Evolutionary conservation across 2,329 filamentous ascomycete species (phyloP).

Genomic region (Clonostachys byssicola): DNA sequence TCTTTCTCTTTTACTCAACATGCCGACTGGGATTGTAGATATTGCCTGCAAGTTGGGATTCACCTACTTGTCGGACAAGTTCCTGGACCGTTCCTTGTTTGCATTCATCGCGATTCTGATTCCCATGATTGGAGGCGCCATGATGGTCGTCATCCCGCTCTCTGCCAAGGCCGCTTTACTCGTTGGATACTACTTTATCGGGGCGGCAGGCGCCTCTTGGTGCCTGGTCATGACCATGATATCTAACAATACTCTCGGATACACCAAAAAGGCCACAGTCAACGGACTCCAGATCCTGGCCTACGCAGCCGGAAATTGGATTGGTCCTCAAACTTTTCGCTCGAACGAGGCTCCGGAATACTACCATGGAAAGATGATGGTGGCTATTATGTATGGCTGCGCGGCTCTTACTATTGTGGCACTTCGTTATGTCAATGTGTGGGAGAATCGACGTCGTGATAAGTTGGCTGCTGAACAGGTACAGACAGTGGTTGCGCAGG

Average conservation of each 20-base stretch:
- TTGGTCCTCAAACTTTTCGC: slow-evolving; percentile 16
- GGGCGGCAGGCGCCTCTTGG: slow-evolving; percentile 14
- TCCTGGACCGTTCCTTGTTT: slow-evolving; percentile 13
- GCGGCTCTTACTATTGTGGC: slow-evolving; percentile 6
- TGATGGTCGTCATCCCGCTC: slow-evolving; percentile 16
- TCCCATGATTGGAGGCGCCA: slow-evolving; percentile 15
- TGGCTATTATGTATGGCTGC: slow-evolving; percentile 13
- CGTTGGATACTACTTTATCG: slow-evolving; percentile 14
- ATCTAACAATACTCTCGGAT: slow-evolving; percentile 17
- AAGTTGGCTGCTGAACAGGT: slow-evolving; percentile 11
- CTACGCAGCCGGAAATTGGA: slow-evolving; percentile 12
- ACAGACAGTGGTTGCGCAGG: slow-evolving; percentile 1
- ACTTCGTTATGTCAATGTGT: slow-evolving; percentile 12
- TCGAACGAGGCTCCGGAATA: slow-evolving; percentile 12
- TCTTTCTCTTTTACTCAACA: slow-evolving; percentile 52
- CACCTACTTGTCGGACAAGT: slow-evolving; percentile 16
- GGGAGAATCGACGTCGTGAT: slow-evolving; percentile 15
- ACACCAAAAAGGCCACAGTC: slow-evolving; percentile 20
- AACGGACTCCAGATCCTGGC: slow-evolving; percentile 12
- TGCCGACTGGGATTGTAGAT: slow-evolving; percentile 49
- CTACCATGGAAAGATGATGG: slow-evolving; percentile 14
- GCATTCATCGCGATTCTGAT: slow-evolving; percentile 17
- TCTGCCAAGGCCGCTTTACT: slow-evolving; percentile 11
- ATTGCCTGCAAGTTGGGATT: slow-evolving; percentile 12
- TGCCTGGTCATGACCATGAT: slow-evolving; percentile 17